Percentiles rank a stretch among this genome's conserved stretches.
Conservation (phyloP, 208 protist genomes). For the Trypanosoma grayi region DNA sequence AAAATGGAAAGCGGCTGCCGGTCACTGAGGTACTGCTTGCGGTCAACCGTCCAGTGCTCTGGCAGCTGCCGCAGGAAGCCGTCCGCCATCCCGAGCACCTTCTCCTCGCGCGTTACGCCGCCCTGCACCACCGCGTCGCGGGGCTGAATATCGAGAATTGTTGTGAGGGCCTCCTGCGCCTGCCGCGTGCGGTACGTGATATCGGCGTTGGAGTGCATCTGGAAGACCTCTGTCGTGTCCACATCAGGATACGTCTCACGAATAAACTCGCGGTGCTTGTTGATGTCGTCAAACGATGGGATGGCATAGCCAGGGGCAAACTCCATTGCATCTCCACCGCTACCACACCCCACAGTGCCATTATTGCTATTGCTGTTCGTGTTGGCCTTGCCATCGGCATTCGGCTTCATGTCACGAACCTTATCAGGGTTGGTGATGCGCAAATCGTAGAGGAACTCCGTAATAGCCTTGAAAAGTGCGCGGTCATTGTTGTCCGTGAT, state of each 20-base stretch:
- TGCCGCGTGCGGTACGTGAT: conserved; percentile 94
- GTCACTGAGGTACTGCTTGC: conserved; percentile 71
- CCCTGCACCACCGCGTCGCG: conserved; percentile 83
- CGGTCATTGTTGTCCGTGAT: conserved; percentile 99
- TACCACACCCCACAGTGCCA: background rate
- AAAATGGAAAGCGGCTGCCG: conserved; percentile 96
- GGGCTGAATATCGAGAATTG: conserved; percentile 97
- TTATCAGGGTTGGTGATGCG: conserved; percentile 91
- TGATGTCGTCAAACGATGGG: conserved; percentile 92
- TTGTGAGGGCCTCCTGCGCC: conserved; percentile 91
- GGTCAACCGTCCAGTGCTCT: conserved; percentile 87
- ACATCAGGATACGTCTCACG: conserved; percentile 94
- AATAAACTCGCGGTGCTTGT: conserved; percentile 92
- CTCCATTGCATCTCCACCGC: conserved; percentile 58
- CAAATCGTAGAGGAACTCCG: conserved; percentile 91
- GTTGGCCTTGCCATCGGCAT: conserved; percentile 3
- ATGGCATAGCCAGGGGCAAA: conserved; percentile 88
- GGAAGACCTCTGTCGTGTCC: conserved; percentile 97
- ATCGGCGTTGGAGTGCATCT: conserved; percentile 97
- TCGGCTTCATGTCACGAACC: conserved; percentile 67
- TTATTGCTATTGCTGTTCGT: background rate
- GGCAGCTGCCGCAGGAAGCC: conserved; percentile 92
- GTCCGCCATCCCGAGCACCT: conserved; percentile 89
- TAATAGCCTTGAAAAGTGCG: conserved; percentile 97
- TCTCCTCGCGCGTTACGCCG: conserved; percentile 92